Evolutionary conservation across 2,329 filamentous ascomycete species (phyloP), one percentile per base, ranked within the genome.

Genomic region (Eurotiales sp.): DNA sequence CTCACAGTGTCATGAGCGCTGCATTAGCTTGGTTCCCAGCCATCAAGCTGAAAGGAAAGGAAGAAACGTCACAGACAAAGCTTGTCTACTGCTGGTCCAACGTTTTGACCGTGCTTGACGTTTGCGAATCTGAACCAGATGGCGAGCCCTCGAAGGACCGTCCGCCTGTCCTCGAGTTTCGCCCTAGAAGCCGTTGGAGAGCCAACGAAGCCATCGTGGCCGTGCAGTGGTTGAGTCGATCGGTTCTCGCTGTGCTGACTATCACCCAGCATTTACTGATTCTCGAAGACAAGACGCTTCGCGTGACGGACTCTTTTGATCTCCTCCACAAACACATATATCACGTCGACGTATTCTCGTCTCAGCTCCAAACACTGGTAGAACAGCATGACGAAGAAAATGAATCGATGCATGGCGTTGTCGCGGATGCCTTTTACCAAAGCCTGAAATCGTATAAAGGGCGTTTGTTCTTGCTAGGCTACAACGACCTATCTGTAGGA

Each of bases 51-150:
- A 97, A 97, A 68, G 81, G 83, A 14, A 80, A 83, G 8, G 85
- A 90, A 55, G 75, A 81, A 42, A 83, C 81, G 0, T 84, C 83
- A 4, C 86, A 84, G 60, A 81, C 84, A 7, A 97, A 99, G 68
- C 79, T 99, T 15, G 92, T 89, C 0, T 99, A 99, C 72, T 96
- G 91, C 69, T 99, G 93, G 93, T 97, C 93, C 2, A 97, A 97
- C 62, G 84, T 97, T n/a, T 74, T 99, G 58, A 97, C 91, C 0
- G 85, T 99, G 4, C 74, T 99, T 21, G 93, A 99, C 57, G 83
- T 97, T 10, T 85, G 92, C 46, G 87, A 93, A 59, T 76, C 85
- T 11, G 78, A 79, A 17, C 71, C 70, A 8, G 68, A 75, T 4
- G 72, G 77, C 21, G 66, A 79, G 0, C 80, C 83, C 12, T 84